Base-by-base conservation (phyloP, 805 yeast genomes). In the Suhomyces kilbournensis region DNA sequence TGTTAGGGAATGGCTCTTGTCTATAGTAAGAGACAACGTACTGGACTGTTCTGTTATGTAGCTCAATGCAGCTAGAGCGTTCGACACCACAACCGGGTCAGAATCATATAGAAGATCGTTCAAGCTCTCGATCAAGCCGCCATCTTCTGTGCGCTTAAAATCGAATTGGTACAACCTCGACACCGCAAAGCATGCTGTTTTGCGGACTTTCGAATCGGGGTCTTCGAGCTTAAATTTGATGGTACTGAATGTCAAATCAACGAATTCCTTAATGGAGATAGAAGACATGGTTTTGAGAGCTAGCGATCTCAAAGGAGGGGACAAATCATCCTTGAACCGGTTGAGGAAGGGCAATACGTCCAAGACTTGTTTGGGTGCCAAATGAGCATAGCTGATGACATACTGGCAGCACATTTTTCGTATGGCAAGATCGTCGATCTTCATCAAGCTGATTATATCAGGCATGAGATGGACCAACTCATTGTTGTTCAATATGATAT, bases 401-500 rank as follows among this genome's bases (percentile, higher is more conserved):
- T 77, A 91, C 45, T 86, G 81, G 61, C 83, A 84, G 56, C 92
- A 85, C 72, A 90, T 76, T 55, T 56, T 57, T 7, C 61, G 47
- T 30, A 56, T 57, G 17, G 53, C 60, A 30, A 56, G 44, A 28
- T 56, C 58, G 25, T 56, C 61, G 9, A 56, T 52, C 46, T 50
- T 57, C 48, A 54, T 47, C 12, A 56, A 48, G 5, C 53, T 45
- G 15, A 54, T 51, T 26, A 58, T 46, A n/a, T 52, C 96, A 1
- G 85, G 84, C 61, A 85, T 80, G 50, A 93, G 65, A 17, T 71
- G 66, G 9, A 83, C 75, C 81, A 91, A 82, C 63, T 93, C 97
- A 51, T 79, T 79, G 66, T 89, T 90, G 47, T 91, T 90, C 69
- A 90, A 77, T 5, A 96, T 86, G 68, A 90, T 79, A 67, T 91